A percentile compares a stretch with the other conserved stretches of the same genome.
These are phyloP conservation scores for Wickerhamomyces sydowiorum DNA, from an alignment of 805 yeast genomes.

Conservation along the genomic window DNA sequence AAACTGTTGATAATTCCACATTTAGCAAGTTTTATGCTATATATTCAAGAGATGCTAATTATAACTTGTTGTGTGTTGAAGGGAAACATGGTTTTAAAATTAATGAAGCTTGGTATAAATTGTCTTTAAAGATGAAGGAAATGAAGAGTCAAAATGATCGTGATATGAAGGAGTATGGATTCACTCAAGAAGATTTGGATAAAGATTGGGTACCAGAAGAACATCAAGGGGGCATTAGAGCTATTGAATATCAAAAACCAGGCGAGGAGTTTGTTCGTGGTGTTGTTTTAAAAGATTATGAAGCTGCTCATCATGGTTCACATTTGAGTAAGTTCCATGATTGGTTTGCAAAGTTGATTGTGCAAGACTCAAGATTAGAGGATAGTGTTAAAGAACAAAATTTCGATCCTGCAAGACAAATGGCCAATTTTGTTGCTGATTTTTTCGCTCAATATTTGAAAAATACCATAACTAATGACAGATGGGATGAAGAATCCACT, in stretches of 20 bases:
- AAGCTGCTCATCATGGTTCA: slow-evolving; percentile 22
- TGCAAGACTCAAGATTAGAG: slow-evolving; percentile 28
- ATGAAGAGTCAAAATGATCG: not conserved
- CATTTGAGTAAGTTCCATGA: slow-evolving; percentile 19
- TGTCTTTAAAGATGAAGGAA: not conserved
- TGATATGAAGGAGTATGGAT: not conserved
- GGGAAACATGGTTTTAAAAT: slow-evolving; percentile 28
- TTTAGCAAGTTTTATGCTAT: slow-evolving; percentile 33
- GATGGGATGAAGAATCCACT: slow-evolving; percentile 45
- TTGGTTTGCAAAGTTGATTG: slow-evolving; percentile 32
- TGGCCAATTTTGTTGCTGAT: slow-evolving; percentile 30
- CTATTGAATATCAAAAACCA: slow-evolving; percentile 26
- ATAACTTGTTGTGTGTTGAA: slow-evolving; percentile 20
- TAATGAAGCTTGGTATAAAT: slow-evolving; percentile 22
- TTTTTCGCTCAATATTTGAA: slow-evolving; percentile 42
- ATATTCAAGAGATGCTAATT: slow-evolving; percentile 25
- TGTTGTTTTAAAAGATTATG: slow-evolving; percentile 28
- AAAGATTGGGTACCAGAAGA: slow-evolving; percentile 6
- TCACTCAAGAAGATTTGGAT: slow-evolving; percentile 5
- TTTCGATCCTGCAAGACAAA: slow-evolving; percentile 9
- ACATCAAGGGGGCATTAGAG: slow-evolving; percentile 19
- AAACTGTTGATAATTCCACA: slow-evolving; percentile 26
- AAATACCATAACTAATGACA: slow-evolving; percentile 39
- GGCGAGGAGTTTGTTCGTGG: slow-evolving; percentile 33
- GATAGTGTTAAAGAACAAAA: slow-evolving; percentile 14